Conservation (phyloP, 345 rosid species). For the Boechera divaricarpa region DNA sequence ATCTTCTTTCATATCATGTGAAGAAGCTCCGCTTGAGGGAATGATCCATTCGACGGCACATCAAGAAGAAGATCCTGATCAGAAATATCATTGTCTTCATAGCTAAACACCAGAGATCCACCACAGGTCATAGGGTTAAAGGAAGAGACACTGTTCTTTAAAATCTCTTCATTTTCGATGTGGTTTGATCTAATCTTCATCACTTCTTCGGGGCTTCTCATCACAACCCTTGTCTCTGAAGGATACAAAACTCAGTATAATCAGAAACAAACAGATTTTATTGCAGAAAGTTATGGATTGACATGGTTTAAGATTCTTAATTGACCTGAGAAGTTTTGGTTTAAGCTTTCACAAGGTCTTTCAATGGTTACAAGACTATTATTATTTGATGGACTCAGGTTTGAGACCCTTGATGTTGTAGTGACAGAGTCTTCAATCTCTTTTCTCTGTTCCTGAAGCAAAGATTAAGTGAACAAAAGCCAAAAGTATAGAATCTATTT, state of each 20-base stretch:
- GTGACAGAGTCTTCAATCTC: conserved; percentile 46
- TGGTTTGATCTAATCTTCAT: conserved; percentile 52
- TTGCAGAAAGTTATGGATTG: conserved; percentile 7
- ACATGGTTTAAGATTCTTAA: conserved; percentile 22
- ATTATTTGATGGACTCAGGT: conserved; percentile 42
- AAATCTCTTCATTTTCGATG: conserved; percentile 55
- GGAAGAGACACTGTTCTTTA: conserved; percentile 67
- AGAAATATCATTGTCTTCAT: conserved; percentile 55
- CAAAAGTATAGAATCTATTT: conserved; percentile 12
- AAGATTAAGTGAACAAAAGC: conserved; percentile 19
- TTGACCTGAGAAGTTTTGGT: conserved; percentile 69
- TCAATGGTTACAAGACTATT: conserved; percentile 46
- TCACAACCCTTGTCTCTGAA: conserved; percentile 62
- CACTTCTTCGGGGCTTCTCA: conserved; percentile 70
- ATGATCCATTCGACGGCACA: conserved; percentile 82
- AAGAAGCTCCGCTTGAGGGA: conserved; percentile 95
- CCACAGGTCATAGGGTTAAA: conserved; percentile 75
- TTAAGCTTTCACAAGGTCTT: conserved; percentile 59
- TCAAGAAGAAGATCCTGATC: conserved; percentile 86
- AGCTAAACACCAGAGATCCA: conserved; percentile 57
- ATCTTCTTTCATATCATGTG: conserved; percentile 37
- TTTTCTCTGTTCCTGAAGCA: conserved; percentile 58
- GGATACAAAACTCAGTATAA: conserved; percentile 19
- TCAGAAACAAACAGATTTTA: conserved; percentile 33
- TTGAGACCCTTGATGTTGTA: conserved; percentile 49